Evolutionary conservation across 495 filamentous ascomycete genomes (phyloP).

Genomic region (Penicillium flavigenum): DNA sequence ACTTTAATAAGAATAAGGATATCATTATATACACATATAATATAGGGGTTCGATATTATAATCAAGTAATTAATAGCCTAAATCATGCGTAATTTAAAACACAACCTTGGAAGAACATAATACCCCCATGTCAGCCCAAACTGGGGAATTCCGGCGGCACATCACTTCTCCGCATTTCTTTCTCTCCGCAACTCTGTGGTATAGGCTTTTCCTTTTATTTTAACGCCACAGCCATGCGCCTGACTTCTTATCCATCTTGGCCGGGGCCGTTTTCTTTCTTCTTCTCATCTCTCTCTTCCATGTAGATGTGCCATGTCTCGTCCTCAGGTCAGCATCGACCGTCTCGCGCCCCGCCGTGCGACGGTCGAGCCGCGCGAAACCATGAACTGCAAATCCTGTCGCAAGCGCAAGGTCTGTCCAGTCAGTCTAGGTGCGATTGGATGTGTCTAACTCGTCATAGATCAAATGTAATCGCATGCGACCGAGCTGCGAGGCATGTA

Average conservation of each 20-base stretch:
- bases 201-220: constrained; percentile 7
- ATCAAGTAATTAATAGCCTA: not conserved
- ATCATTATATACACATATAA: not conserved
- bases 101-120: no score
- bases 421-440: not conserved
- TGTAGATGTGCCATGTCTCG: constrained; percentile 56
- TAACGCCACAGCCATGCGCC: constrained; percentile 15
- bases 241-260: constrained; percentile 6
- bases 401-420: constrained; percentile 71
- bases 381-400: constrained; percentile 93
- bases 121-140: not conserved
- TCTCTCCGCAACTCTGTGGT: constrained; percentile 11
- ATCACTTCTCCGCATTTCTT: constrained; percentile 31
- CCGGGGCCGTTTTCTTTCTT: constrained; percentile 11
- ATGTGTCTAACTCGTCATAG: constrained; percentile 36
- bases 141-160: constrained; percentile 26
- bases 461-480: constrained; percentile 88
- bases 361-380: constrained; percentile 77
- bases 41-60: no score
- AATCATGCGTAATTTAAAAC: not conserved
- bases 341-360: constrained; percentile 69
- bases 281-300: constrained; percentile 7
- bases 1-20: not conserved
- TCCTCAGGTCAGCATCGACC: constrained; percentile 81
- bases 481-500: constrained; percentile 83